Conservation (phyloP, 2,329 filamentous ascomycete genomes). For the Aureobasidium sp. region DNA sequence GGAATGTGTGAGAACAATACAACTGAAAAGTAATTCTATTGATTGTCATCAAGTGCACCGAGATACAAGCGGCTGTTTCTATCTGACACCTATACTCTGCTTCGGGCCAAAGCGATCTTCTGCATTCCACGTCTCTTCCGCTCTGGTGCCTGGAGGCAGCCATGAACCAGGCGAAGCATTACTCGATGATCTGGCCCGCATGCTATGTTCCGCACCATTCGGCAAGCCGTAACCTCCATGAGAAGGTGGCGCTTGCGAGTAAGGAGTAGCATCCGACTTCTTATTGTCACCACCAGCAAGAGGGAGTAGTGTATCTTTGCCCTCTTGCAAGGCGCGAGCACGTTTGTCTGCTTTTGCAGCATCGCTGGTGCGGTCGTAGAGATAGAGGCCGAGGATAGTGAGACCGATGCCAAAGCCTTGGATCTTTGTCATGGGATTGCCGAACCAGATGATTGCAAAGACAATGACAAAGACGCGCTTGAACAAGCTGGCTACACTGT, state of each 20-base stretch:
- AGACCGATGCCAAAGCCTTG: constrained; percentile 80
- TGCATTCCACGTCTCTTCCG: constrained; percentile 73
- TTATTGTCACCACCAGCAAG: constrained; percentile 31
- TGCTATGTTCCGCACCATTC: constrained; percentile 24
- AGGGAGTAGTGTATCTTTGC: constrained; percentile 57
- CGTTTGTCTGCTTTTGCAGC: constrained; percentile 80
- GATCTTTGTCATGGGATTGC: constrained; percentile 72
- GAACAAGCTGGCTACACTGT: constrained; percentile 90
- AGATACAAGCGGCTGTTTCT: not conserved
- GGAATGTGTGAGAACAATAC: not conserved
- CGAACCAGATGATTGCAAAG: constrained; percentile 93
- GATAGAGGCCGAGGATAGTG: constrained; percentile 85
- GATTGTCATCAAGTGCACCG: not conserved
- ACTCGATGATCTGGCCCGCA: constrained; percentile 7
- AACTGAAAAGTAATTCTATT: not conserved
- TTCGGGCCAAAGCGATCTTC: not conserved
- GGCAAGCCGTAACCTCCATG: constrained; percentile 4
- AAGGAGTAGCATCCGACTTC: constrained; percentile 27
- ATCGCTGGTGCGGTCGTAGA: constrained; percentile 89
- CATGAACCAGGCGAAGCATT: constrained; percentile 37
- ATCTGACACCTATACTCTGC: constrained; percentile 10
- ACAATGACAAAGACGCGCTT: constrained; percentile 97
- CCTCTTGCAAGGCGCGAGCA: constrained; percentile 55
- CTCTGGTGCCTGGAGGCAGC: constrained; percentile 71
- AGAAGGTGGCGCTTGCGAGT: constrained; percentile 6